phyloP scores from a whole-genome alignment of 495 filamentous ascomycete genomes.

The Umbilicaria muhlenbergii region DNA sequence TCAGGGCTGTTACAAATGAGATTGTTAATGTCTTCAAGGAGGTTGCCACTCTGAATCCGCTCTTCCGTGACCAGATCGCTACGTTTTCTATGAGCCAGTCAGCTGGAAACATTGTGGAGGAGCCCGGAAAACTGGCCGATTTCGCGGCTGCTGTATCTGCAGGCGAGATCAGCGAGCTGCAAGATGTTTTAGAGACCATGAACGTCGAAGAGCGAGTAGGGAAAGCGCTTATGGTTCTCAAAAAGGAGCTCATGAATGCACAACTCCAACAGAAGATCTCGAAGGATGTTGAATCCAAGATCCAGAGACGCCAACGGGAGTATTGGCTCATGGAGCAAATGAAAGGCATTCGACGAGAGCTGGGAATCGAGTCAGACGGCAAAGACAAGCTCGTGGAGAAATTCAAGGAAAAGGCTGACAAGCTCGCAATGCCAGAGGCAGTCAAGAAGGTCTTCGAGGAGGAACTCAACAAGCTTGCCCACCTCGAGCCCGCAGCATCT shows the following conservation, averaged over 20 bases:
- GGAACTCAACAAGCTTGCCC: slow-evolving; percentile 89
- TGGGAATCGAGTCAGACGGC: slow-evolving; percentile 92
- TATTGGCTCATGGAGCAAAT: slow-evolving; percentile 99
- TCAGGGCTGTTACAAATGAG: slow-evolving; percentile 85
- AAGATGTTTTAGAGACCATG: slow-evolving; percentile 80
- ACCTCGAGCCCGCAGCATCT: slow-evolving; percentile 85
- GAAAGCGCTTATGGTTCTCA: slow-evolving; percentile 80
- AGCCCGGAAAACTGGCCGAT: slow-evolving; percentile 87
- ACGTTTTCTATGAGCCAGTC: slow-evolving; percentile 93
- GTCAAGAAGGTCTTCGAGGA: slow-evolving; percentile 98
- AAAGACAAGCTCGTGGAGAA: slow-evolving; percentile 96
- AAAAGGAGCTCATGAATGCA: slow-evolving; percentile 96
- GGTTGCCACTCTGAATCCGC: slow-evolving; percentile 75
- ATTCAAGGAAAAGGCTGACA: slow-evolving; percentile 88
- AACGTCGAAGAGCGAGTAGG: slow-evolving; percentile 80
- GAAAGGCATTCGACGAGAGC: slow-evolving; percentile 94
- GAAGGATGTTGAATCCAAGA: slow-evolving; percentile 95
- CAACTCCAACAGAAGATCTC: slow-evolving; percentile 94
- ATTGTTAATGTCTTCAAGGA: slow-evolving; percentile 98
- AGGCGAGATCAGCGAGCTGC: slow-evolving; percentile 79
- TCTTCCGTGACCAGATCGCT: slow-evolving; percentile 97
- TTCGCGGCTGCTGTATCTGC: slow-evolving; percentile 92
- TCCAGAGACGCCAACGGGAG: slow-evolving; percentile 92
- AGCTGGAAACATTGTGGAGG: slow-evolving; percentile 82
- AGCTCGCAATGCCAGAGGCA: slow-evolving; percentile 89